phyloP scores from a whole-genome alignment of 495 filamentous ascomycete species.

The Neurospora discreta region DNA sequence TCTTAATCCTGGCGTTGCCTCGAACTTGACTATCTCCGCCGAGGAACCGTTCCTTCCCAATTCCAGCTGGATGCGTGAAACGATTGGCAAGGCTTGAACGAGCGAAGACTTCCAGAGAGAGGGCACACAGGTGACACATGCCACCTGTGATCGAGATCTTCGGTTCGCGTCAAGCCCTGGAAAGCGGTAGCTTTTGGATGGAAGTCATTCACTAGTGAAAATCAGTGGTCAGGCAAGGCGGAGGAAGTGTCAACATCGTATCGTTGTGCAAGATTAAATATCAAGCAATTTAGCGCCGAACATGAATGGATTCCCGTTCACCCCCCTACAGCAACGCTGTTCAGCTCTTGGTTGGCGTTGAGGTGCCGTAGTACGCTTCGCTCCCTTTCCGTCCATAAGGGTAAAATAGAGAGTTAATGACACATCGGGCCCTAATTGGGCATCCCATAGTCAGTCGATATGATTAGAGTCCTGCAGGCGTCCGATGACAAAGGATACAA shows the following conservation, averaged over 20 bases:
- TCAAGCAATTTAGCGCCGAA: neutral
- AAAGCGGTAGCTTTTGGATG: neutral
- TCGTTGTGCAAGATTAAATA: neutral
- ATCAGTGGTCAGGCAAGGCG: neutral
- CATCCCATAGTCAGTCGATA: neutral
- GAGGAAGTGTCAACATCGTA: neutral
- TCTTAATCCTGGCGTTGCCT: neutral
- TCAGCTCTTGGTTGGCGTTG: conserved; percentile 22
- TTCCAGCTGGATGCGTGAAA: neutral
- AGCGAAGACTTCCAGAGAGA: neutral
- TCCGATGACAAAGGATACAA: neutral
- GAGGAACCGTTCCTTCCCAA: neutral
- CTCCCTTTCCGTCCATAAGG: neutral
- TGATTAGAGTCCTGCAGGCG: neutral
- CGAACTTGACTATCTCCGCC: neutral
- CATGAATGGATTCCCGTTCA: neutral
- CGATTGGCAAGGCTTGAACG: neutral
- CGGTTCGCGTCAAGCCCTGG: neutral
- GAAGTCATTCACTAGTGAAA: neutral
- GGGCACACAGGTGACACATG: neutral
- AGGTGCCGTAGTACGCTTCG: neutral
- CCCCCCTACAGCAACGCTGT: conserved; percentile 6
- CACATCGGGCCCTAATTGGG: neutral
- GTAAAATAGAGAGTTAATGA: neutral
- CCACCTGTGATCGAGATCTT: neutral